Evolutionary conservation across 2,329 filamentous ascomycete species (phyloP), one percentile per base, ranked within the genome.

Genomic region (Pyricularia pennisetigena): DNA sequence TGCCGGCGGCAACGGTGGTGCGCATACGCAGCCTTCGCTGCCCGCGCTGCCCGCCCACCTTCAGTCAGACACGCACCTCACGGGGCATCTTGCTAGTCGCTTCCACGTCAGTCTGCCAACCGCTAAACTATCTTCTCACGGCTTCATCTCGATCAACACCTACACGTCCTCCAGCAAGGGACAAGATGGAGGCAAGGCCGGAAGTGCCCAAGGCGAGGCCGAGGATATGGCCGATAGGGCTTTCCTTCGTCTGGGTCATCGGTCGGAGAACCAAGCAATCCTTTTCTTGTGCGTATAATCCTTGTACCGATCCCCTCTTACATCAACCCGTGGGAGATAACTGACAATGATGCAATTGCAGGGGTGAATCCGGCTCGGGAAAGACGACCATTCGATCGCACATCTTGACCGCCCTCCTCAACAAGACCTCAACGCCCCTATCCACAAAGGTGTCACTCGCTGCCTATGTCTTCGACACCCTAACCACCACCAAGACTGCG

Each of bases 401-500:
- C 77, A 82, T 97, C 68, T 83, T 99, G 64, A 90, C 93, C 28
- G 88, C 94, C 1, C 85, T 99, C 67, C 86, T 99, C 32, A 90
- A 90, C 74, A 97, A 94, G 77, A 95, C 94, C 2, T 93, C 93
- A 0, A 98, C 95, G 14, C 95, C 95, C 0, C 82, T 99, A 3
- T 98, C 94, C 1, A 92, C 90, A 72, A 99, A 97, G 79, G 85
- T 97, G 24, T 97, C 94, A 2, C 90, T 96, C 66, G 94, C 94
- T 26, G 90, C 94, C 62, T 99, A 97, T 77, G 88, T 98, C 70
- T 99, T 99, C 77, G 95, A 99, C 76, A 91, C 93, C 2, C 85
- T 99, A 69, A 99, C 95, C 5, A 98, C 95, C 1, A 99, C 95
- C 29, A 99, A 99, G 81, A 97, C 94, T 1, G 89, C 94, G 41